Evolutionary conservation across 345 rosid species (phyloP).

Genomic region (Euphorbia pulcherrima): DNA sequence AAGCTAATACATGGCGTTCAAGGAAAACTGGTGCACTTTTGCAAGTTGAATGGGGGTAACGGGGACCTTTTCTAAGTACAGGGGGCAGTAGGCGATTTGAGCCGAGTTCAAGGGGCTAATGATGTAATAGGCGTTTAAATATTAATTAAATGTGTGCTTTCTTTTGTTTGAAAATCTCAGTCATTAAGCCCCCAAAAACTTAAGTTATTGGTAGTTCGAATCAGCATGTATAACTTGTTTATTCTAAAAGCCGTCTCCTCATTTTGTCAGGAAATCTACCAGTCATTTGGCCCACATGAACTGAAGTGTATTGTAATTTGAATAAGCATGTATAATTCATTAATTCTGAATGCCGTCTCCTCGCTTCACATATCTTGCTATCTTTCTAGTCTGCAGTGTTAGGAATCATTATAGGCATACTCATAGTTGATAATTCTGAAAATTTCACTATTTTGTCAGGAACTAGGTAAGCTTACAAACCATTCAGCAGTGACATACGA

Average conservation of each 20-base stretch:
- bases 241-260: background rate
- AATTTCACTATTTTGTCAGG: constrained; percentile 33
- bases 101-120: no score
- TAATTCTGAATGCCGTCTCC: background rate
- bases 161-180: background rate
- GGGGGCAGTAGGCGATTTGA: no score
- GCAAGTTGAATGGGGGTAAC: no score
- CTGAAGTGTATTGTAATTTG: constrained; percentile 1
- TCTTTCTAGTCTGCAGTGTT: background rate
- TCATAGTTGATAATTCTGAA: background rate
- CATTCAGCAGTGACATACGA: constrained; percentile 39
- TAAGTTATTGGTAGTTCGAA: background rate
- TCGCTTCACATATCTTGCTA: background rate
- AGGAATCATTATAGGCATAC: background rate
- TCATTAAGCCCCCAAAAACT: background rate
- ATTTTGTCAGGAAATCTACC: background rate
- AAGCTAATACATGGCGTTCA: no score
- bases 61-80: no score
- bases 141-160: no score
- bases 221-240: background rate
- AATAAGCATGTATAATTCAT: background rate
- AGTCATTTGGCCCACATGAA: background rate
- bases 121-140: no score
- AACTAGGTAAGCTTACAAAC: constrained; percentile 44
- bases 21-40: no score